phyloP scores from a whole-genome alignment of 148 eudicot genomes.

The Mesembryanthemum crystallinum region DNA sequence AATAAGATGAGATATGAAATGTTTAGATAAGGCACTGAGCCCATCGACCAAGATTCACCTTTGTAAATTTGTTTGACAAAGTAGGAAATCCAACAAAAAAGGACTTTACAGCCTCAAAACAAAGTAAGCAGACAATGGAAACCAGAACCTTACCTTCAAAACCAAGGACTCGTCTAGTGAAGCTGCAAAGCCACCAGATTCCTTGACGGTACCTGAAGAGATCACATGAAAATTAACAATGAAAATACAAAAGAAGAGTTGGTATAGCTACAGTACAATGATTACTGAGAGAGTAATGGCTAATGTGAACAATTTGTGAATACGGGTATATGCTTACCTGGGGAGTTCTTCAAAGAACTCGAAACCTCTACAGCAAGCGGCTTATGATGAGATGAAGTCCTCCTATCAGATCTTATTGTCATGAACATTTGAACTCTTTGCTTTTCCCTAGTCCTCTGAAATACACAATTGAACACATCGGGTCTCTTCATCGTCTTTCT shows the following conservation, averaged over 20 bases:
- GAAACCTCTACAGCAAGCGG: constrained; percentile 38
- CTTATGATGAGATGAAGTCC: constrained; percentile 25
- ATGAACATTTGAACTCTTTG: constrained; percentile 31
- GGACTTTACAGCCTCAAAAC: neutral
- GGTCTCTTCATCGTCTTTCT: constrained; percentile 38
- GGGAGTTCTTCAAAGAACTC: constrained; percentile 42
- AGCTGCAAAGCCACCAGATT: constrained; percentile 41
- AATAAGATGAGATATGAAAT: constrained; percentile 16
- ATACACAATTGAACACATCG: constrained; percentile 33
- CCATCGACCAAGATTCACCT: constrained; percentile 1
- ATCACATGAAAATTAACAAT: constrained; percentile 15
- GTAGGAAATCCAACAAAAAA: neutral
- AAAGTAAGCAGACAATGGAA: neutral
- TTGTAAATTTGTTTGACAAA: neutral
- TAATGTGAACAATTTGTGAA: neutral
- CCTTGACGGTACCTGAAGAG: constrained; percentile 48
- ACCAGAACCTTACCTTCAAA: constrained; percentile 47
- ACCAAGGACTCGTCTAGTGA: constrained; percentile 43
- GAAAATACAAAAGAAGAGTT: neutral
- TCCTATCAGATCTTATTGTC: constrained; percentile 31
- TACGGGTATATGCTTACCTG: constrained; percentile 39
- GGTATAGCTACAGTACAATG: neutral
- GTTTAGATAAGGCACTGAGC: constrained; percentile 2
- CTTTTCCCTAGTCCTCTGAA: constrained; percentile 32
- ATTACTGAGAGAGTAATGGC: neutral